Conservation (phyloP, 2,329 filamentous ascomycete species). For the Nigrospora oryzae region DNA sequence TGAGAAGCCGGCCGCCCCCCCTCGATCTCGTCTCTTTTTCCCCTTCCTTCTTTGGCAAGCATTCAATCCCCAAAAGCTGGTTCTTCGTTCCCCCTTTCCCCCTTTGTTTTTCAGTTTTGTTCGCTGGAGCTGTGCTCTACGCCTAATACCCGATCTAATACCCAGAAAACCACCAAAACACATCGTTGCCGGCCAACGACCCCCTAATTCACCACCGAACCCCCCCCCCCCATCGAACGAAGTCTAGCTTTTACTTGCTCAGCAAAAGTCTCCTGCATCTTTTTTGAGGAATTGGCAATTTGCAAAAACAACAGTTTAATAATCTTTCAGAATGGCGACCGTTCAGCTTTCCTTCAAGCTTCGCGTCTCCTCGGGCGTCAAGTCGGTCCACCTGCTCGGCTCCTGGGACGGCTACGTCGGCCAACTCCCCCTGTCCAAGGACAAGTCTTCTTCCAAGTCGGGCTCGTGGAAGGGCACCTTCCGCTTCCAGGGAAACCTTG, state of each 20-base stretch:
- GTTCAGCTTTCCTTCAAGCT: constrained; percentile 94
- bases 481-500: constrained; percentile 85
- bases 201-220: constrained; percentile 27
- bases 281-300: constrained; percentile 28
- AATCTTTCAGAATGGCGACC: constrained; percentile 62
- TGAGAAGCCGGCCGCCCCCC: constrained; percentile 29
- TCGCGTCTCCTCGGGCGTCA: constrained; percentile 91
- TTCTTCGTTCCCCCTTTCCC: constrained; percentile 38
- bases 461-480: constrained; percentile 95
- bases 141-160: constrained; percentile 25
- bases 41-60: constrained; percentile 58
- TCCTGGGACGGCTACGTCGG: constrained; percentile 97
- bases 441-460: constrained; percentile 72
- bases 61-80: constrained; percentile 43
- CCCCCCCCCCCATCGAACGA: constrained; percentile 33
- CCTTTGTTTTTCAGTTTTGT: constrained; percentile 25
- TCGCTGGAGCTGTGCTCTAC: constrained; percentile 49
- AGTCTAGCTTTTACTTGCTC: constrained; percentile 51
- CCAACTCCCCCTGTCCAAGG: constrained; percentile 89
- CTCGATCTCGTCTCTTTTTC: constrained; percentile 28
- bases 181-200: constrained; percentile 42
- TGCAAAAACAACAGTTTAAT: constrained; percentile 27
- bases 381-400: constrained; percentile 93
- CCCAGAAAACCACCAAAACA: constrained; percentile 21
- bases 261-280: constrained; percentile 29